Conservation (phyloP, 164 flowering plant species). For the Cinnamomum micranthum region DNA sequence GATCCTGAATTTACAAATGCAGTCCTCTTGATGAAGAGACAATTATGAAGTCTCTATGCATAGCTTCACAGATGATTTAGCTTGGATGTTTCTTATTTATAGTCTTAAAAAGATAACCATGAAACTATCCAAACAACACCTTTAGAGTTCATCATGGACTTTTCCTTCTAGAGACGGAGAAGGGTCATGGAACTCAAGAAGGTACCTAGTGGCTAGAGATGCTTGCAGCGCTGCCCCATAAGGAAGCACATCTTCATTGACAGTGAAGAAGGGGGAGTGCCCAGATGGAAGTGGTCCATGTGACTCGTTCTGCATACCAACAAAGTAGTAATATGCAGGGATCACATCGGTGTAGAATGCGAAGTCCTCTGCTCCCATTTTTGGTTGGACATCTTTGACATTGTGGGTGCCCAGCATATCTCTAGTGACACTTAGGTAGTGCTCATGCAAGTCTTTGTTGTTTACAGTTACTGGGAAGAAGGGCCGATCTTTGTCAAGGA, state of each 20-base stretch:
- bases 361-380: slow-evolving; percentile 58
- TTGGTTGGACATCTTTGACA: slow-evolving; percentile 31
- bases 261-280: slow-evolving; percentile 54
- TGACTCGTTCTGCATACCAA: slow-evolving; percentile 53
- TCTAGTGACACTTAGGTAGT: slow-evolving; percentile 31
- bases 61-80: no score
- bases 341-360: slow-evolving; percentile 40
- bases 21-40: background rate
- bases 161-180: slow-evolving; percentile 5
- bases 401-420: slow-evolving; percentile 38
- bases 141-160: slow-evolving; percentile 25
- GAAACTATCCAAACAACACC: background rate
- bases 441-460: slow-evolving; percentile 31
- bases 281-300: slow-evolving; percentile 13
- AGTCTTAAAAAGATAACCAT: background rate
- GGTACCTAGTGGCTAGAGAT: slow-evolving; percentile 54
- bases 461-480: slow-evolving; percentile 41
- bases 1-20: background rate
- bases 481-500: slow-evolving; percentile 20
- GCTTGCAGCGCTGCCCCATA: slow-evolving; percentile 82
- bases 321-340: slow-evolving; percentile 41
- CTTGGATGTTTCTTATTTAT: no score
- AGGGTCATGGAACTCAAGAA: slow-evolving; percentile 23
- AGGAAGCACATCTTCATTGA: slow-evolving; percentile 66
- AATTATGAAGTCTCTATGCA: background rate